phyloP scores from a whole-genome alignment of 2,329 filamentous ascomycete species.

The Fusarium veterinarium region DNA sequence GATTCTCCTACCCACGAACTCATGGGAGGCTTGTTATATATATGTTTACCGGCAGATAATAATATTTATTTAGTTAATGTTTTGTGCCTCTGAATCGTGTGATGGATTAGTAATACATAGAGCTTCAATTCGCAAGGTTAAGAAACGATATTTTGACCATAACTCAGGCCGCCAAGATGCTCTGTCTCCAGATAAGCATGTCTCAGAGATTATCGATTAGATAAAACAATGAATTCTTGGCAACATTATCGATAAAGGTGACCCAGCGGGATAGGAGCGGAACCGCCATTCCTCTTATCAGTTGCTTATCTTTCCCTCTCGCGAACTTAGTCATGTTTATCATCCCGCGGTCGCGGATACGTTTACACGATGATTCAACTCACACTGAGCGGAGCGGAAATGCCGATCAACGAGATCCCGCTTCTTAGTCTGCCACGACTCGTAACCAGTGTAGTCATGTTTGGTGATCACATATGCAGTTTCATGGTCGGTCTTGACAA shows the following conservation, averaged over 20 bases:
- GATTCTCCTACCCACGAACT: background rate
- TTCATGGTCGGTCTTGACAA: background rate
- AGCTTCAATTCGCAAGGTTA: background rate
- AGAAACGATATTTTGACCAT: background rate
- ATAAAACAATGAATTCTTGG: background rate
- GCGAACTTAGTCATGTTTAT: background rate
- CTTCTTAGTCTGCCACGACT: background rate
- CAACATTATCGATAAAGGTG: background rate
- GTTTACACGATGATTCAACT: background rate
- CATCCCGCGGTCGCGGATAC: background rate
- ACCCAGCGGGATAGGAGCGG: background rate
- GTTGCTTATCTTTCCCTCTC: background rate
- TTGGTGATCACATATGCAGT: rapidly evolving
- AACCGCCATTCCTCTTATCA: background rate
- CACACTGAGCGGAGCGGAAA: background rate
- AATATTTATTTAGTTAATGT: no score
- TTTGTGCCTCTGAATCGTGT: rapidly evolving
- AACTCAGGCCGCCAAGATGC: background rate
- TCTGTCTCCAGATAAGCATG: background rate
- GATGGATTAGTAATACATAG: rapidly evolving
- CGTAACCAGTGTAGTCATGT: no score
- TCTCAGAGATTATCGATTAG: background rate
- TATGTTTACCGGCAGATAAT: background rate
- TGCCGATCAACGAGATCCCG: background rate
- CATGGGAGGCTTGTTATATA: background rate